Base-by-base conservation (phyloP, 192 early-diverging fungal genomes). In the Dispira simplex region DNA sequence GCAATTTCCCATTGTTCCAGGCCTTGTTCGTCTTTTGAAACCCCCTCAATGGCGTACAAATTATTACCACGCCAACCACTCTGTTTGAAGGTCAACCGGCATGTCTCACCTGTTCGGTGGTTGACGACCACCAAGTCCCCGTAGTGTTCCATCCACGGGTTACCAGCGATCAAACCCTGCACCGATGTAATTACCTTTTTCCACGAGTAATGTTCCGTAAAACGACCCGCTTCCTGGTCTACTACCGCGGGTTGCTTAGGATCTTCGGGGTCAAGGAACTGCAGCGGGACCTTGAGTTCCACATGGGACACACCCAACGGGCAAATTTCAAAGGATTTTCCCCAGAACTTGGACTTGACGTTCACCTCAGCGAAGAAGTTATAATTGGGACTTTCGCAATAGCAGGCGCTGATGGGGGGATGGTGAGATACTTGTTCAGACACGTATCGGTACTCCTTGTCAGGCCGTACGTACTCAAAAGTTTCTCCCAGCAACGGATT, bases 401-500 rank as follows among this genome's bases (percentile, higher is more conserved):
- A 85, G 73, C 89, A 93, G 9, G 91, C 91, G 39, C 83, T 85
- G 52, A 93, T 84, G 9, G 91, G 91, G 81, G 91, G 91, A 68
- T 93, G 91, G 67, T 93, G 91, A 46, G 79, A 80, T 10, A 93
- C 91, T 70, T 93, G 91, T 71, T 93, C 91, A 0, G 89, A 89
- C 51, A 93, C 58, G 66, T 89, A 90, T 21, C 91, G 79, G 68
- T 82, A 91, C 68, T 77, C 70, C 57, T 88, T 88, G 65, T 94
- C 90, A 20, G 78, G 73, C 26, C 83, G 73, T 48, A 90, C 84
- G 57, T 89, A 82, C 78, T 94, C 91, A 65, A 80, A 94, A 1
- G 91, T 94, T 69, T 94, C 91, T 46, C 91, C 91, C 72, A 93
- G 73, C 59, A 93, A 65, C 11, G 91, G 90, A 70, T 93, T 93